Conservation (phyloP, 2,329 filamentous ascomycete genomes). For the Aspergillus alliaceus region DNA sequence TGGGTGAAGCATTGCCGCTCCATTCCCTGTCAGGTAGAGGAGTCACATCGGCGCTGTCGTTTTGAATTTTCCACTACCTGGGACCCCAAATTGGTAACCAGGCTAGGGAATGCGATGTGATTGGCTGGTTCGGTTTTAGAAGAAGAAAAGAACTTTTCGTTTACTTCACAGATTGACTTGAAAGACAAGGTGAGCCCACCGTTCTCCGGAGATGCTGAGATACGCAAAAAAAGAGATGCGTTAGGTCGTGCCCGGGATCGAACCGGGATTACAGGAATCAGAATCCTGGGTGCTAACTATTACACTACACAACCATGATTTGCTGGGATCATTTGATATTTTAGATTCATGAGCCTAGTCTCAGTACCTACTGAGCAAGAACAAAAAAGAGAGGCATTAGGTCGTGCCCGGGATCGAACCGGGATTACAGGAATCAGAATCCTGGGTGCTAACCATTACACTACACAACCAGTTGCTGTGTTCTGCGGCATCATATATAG, state of each 20-base stretch:
- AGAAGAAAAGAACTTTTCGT: background rate
- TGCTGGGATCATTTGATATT: background rate
- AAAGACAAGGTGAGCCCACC: no score
- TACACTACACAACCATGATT: background rate
- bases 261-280: background rate
- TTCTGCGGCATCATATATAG: background rate
- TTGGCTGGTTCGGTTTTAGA: background rate
- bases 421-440: background rate
- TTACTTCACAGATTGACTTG: no score
- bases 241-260: background rate
- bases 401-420: background rate
- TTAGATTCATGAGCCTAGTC: background rate
- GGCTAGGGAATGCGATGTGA: background rate
- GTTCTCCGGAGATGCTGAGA: background rate
- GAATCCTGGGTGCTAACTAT: background rate
- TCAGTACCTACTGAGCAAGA: rapidly evolving
- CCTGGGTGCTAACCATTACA: background rate
- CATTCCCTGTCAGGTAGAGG: background rate
- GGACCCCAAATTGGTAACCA: no score
- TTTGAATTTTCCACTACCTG: background rate
- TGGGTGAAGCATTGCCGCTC: background rate
- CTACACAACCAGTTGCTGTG: background rate
- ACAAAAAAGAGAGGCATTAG: background rate
- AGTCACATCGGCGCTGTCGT: background rate
- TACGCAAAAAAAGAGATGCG: background rate